A percentile compares a stretch with the other conserved stretches of the same genome.
phyloP scores from a whole-genome alignment of 495 filamentous ascomycete species.

The Diplogelasinospora grovesii region DNA sequence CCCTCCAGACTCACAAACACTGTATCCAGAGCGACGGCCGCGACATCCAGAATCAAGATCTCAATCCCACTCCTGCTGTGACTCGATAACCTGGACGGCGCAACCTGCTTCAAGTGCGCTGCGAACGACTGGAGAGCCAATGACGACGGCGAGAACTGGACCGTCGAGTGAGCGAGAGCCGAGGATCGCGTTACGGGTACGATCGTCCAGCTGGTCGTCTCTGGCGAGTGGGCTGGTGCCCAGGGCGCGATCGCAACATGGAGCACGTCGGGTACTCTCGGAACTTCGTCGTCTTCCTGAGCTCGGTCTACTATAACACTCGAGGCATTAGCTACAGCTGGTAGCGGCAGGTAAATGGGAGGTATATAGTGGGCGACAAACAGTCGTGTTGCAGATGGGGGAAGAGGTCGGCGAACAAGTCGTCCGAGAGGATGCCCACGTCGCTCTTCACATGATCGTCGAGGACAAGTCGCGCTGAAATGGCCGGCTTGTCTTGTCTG shows the following conservation, averaged over 20 bases:
- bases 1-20: constrained; percentile 80
- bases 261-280: constrained; percentile 30
- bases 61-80: constrained; percentile 61
- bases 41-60: constrained; percentile 73
- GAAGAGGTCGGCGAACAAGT: constrained; percentile 78
- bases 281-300: constrained; percentile 21
- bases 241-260: constrained; percentile 81
- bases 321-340: neutral
- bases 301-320: constrained; percentile 6
- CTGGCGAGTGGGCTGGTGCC: constrained; percentile 55
- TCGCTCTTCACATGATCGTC: constrained; percentile 85
- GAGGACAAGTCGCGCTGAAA: constrained; percentile 55
- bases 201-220: constrained; percentile 72
- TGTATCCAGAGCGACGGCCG: constrained; percentile 70
- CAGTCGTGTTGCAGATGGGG: constrained; percentile 38
- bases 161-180: constrained; percentile 60
- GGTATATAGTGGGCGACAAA: constrained; percentile 1
- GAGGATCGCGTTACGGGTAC: constrained; percentile 64
- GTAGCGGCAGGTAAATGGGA: neutral
- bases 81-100: constrained; percentile 56
- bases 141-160: constrained; percentile 77
- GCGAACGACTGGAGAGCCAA: constrained; percentile 72
- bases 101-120: constrained; percentile 49
- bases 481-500: constrained; percentile 48
- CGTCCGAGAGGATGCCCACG: constrained; percentile 77